A percentile compares a stretch with the other conserved stretches of the same genome.
Evolutionary conservation across 1,139 yeast genomes (phyloP).

Genomic region (Protomyces inundatus): DNA sequence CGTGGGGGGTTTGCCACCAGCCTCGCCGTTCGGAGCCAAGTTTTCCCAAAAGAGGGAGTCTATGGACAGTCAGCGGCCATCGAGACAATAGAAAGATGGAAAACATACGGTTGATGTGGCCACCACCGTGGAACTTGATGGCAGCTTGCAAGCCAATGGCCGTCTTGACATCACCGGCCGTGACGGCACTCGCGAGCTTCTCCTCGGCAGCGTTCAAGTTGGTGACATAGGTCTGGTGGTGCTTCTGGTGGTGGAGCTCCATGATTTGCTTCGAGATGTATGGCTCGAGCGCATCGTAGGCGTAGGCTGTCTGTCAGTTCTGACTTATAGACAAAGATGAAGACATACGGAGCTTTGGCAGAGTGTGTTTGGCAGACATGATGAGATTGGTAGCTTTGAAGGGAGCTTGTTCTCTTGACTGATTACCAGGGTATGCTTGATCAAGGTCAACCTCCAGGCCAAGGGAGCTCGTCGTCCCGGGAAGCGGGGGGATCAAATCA

Average conservation of each 20-base stretch:
- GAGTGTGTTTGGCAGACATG: background rate
- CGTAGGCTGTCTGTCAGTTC: background rate
- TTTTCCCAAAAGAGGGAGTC: slow-evolving; percentile 75
- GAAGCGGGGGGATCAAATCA: too few species aligned
- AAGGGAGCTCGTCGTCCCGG: too few species aligned
- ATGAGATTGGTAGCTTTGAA: background rate
- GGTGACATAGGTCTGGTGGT: slow-evolving; percentile 90
- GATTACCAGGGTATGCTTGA: too few species aligned
- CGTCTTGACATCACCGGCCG: slow-evolving; percentile 60
- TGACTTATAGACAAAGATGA: background rate
- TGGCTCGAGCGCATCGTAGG: slow-evolving; percentile 67
- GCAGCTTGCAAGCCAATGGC: slow-evolving; percentile 67
- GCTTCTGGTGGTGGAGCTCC: slow-evolving; percentile 72
- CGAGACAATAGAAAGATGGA: background rate
- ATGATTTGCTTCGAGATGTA: slow-evolving; percentile 83
- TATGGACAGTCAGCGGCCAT: background rate
- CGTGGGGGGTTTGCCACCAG: slow-evolving; percentile 77
- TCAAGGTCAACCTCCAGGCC: too few species aligned
- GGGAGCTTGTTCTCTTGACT: too few species aligned
- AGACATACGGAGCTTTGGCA: background rate
- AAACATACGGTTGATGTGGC: slow-evolving; percentile 67
- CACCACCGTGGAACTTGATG: slow-evolving; percentile 94
- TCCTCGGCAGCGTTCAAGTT: slow-evolving; percentile 81
- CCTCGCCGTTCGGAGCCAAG: slow-evolving; percentile 71
- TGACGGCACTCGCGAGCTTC: slow-evolving; percentile 66